Evolutionary conservation across 495 filamentous ascomycete genomes (phyloP).

Genomic region (Xylaria acuta): DNA sequence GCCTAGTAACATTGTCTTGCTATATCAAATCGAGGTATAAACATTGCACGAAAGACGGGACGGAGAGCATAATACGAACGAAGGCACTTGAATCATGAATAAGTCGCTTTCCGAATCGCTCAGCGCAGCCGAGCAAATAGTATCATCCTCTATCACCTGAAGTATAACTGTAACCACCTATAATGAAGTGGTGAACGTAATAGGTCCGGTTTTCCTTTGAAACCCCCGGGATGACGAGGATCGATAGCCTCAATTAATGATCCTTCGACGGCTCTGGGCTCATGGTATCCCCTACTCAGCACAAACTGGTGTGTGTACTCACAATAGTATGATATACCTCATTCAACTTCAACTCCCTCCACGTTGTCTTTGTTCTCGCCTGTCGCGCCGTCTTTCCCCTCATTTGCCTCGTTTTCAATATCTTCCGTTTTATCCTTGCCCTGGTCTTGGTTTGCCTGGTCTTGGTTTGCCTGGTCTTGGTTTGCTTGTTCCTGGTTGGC

Average conservation of each 20-base stretch:
- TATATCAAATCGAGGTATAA: background rate
- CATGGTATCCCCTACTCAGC: background rate
- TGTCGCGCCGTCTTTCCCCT: background rate
- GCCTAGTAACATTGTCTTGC: background rate
- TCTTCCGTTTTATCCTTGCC: background rate
- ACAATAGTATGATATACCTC: background rate
- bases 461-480: conserved; percentile 1
- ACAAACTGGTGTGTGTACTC: background rate
- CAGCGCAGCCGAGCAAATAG: background rate
- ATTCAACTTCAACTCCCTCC: conserved; percentile 1
- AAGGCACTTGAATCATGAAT: no score
- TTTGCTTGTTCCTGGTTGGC: background rate
- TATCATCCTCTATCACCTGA: background rate
- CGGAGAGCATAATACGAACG: background rate
- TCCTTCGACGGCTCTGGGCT: background rate
- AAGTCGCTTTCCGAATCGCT: background rate
- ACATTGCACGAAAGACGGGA: background rate
- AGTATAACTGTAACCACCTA: background rate
- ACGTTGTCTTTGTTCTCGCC: background rate
- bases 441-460: background rate
- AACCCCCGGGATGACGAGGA: background rate
- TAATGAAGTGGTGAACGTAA: background rate
- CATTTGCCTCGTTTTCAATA: background rate
- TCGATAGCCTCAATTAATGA: background rate
- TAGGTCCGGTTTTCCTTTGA: background rate